Percentiles rank a stretch among this genome's conserved stretches.
phyloP scores from a whole-genome alignment of 1,284 basidiomycete genomes.

The Melampsora abietis-canadensis region DNA sequence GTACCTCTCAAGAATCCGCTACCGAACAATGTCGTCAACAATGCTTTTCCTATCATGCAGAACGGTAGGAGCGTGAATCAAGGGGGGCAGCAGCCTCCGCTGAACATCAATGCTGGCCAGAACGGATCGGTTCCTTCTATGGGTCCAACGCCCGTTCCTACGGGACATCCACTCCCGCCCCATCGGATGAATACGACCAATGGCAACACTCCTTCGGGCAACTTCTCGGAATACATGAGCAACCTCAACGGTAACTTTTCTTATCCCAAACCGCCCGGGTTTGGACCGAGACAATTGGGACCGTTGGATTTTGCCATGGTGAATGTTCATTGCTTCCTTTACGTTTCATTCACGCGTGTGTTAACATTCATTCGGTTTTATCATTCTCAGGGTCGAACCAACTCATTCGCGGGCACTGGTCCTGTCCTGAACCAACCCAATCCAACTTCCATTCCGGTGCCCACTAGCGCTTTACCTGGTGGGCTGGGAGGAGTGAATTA shows the following conservation, averaged over 20 bases:
- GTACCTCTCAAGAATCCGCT: background rate
- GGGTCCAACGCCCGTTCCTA: background rate
- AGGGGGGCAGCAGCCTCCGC: background rate
- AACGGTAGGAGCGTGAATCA: background rate
- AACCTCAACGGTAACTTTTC: conserved; percentile 2
- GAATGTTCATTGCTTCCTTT: background rate
- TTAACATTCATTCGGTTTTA: conserved; percentile 3
- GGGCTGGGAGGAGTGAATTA: conserved; percentile 41
- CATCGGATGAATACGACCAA: conserved; percentile 1
- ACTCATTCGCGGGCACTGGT: conserved; percentile 10
- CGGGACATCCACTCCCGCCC: background rate
- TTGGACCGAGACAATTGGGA: conserved; percentile 30
- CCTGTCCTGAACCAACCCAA: conserved; percentile 14
- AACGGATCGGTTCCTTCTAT: background rate
- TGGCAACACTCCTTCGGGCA: background rate
- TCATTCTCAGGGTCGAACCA: conserved; percentile 19
- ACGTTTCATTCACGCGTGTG: background rate
- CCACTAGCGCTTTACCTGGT: background rate
- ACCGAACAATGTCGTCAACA: background rate
- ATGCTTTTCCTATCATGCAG: background rate
- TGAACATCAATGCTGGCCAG: background rate
- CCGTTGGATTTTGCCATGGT: conserved; percentile 40
- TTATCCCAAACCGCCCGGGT: conserved; percentile 4
- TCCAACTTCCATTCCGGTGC: conserved; percentile 6
- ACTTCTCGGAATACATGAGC: conserved; percentile 14